phyloP scores from a whole-genome alignment of 306 rosid species.

The Hippophae gyantsensis region DNA sequence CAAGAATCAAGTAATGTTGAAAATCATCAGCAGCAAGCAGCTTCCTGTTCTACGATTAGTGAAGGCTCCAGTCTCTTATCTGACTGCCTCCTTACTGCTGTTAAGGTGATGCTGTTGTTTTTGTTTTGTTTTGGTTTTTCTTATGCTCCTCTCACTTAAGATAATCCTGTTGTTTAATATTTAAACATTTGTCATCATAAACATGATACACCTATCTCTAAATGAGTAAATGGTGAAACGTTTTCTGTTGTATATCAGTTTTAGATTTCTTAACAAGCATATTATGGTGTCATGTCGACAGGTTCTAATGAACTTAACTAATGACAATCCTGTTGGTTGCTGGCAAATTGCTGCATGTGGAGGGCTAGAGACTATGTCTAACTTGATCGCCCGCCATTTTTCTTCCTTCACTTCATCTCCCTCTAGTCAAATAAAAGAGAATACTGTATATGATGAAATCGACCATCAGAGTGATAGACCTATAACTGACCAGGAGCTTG shows the following conservation, averaged over 20 bases:
- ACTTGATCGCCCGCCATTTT: constrained; percentile 81
- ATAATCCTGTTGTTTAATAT: no score
- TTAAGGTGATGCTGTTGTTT: constrained; percentile 42
- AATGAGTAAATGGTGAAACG: no score
- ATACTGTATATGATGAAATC: constrained; percentile 23
- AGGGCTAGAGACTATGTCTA: constrained; percentile 84
- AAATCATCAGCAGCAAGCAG: constrained; percentile 27
- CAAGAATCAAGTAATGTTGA: constrained; percentile 46
- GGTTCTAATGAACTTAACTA: constrained; percentile 97
- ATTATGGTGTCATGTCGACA: constrained; percentile 28
- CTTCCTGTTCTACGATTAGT: constrained; percentile 33
- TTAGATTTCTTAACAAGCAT: neutral
- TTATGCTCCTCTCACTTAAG: no score
- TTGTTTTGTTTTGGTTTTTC: no score
- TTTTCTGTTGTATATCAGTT: no score
- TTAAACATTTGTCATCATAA: no score
- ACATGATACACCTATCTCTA: no score
- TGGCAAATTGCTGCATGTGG: constrained; percentile 75
- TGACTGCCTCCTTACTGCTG: constrained; percentile 79
- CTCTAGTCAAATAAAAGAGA: constrained; percentile 32
- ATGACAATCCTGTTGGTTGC: constrained; percentile 92
- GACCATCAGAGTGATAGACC: constrained; percentile 41
- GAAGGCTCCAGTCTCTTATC: constrained; percentile 50
- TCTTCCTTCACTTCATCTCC: constrained; percentile 60
- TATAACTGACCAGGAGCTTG: constrained; percentile 76